Evolutionary conservation across 176 grass and related monocot species (phyloP), one percentile per base, ranked within the genome.

Genomic region (Thinopyrum elongatum): DNA sequence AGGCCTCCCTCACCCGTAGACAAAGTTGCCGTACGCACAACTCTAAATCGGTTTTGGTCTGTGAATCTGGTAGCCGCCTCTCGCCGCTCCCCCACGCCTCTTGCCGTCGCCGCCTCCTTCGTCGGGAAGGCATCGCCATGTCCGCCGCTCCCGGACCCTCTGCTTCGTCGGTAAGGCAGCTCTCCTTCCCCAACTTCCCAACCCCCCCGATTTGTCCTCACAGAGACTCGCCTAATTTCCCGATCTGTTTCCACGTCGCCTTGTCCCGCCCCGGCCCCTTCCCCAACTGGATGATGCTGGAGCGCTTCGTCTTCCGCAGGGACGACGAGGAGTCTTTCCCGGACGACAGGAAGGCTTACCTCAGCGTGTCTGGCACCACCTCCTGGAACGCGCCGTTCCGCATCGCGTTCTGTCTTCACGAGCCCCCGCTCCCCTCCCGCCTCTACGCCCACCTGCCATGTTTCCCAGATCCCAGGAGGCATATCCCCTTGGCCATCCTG

Each of bases 231-330:
- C 19, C 17, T 58, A 58, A 34, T 68, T 68, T 30, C 30, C 53
- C 51, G 35, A 60, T 78, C 74, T 34, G 51, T 78, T 31, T 78
- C 10, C 21, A 77, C 53, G 30, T 79, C 31, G 19, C 49, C 75
- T 59, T 78, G 75, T n/a, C 51, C 17, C 16, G 25, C 55, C 23
- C 55, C 10, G 41, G 10, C 41, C 5, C 5, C 9, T 62, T 63
- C 69, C 69, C 55, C 31, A 38, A 28, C 67, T 83, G 82, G 70
- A 5, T 34, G 26, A 47, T 65, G 38, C 58, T 84, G 39, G 71
- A 84, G 38, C 59, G 0, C 21, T 34, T 51, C 71, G 19, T 76
- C 70, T 76, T 76, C 38, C 59, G 71, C 23, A 6, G 39, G 27
- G 41, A 84, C 39, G 28, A 65, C 38, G 21, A 84, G 3, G 2